phyloP scores from a whole-genome alignment of 139 green algal genomes.

The Nannochloris sp. region DNA sequence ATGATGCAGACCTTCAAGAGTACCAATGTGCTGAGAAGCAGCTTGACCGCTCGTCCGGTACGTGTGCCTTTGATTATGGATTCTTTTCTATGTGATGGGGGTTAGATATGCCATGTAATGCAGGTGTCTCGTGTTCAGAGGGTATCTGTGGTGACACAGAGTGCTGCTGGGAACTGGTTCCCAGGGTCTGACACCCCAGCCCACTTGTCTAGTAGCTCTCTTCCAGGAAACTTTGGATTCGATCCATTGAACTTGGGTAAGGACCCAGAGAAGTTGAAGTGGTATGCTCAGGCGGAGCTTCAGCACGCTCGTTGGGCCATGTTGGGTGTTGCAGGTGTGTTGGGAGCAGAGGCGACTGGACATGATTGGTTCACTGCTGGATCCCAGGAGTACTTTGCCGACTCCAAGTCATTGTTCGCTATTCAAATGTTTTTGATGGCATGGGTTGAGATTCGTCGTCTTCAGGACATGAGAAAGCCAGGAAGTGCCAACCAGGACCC shows the following conservation, averaged over 20 bases:
- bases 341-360: conserved; percentile 25
- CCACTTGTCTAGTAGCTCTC: conserved; percentile 54
- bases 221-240: conserved; percentile 42
- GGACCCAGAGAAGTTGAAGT: conserved; percentile 24
- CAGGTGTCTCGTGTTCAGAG: neutral
- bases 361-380: conserved; percentile 31
- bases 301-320: conserved; percentile 50
- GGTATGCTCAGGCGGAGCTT: conserved; percentile 41
- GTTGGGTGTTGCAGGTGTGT: conserved; percentile 45
- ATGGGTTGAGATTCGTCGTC: conserved; percentile 56
- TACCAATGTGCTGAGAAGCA: neutral
- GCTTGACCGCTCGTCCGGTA: conserved; percentile 12
- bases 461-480: conserved; percentile 34
- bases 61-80: too few species aligned
- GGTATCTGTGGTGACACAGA: conserved; percentile 5
- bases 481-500: conserved; percentile 39
- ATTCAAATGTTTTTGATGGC: conserved; percentile 60
- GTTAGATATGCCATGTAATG: neutral
- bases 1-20: neutral
- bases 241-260: conserved; percentile 40
- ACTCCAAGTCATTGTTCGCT: conserved; percentile 43
- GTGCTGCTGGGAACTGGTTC: conserved; percentile 48
- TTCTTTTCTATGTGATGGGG: too few species aligned
- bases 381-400: conserved; percentile 27
- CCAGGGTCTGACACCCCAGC: conserved; percentile 52